These are phyloP conservation scores for Coemansia sp. DNA, from an alignment of 192 early-diverging fungal species.

Conservation along the genomic window DNA sequence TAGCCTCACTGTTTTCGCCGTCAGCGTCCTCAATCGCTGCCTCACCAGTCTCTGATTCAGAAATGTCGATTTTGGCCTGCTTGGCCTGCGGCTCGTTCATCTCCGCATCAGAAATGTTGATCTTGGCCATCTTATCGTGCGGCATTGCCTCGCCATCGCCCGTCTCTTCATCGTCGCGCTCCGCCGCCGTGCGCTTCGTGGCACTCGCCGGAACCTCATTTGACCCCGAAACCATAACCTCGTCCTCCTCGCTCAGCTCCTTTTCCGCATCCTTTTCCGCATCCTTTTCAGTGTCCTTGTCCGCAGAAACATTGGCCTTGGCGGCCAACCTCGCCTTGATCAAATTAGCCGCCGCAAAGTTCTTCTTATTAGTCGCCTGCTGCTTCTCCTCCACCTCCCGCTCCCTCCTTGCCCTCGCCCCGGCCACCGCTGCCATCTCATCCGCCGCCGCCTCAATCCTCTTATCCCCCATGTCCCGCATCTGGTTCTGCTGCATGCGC, in stretches of 20 bases:
- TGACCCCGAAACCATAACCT: slow-evolving; percentile 22
- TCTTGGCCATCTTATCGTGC: not conserved
- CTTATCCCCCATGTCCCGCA: slow-evolving; percentile 26
- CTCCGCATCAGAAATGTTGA: slow-evolving; percentile 7
- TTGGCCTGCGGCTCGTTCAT: slow-evolving; percentile 15
- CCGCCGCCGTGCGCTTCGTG: slow-evolving; percentile 54
- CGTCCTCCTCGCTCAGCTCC: slow-evolving; percentile 9
- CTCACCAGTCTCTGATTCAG: not conserved
- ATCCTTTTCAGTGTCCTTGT: no score
- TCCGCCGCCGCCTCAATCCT: slow-evolving; percentile 45
- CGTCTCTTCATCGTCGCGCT: slow-evolving; percentile 36
- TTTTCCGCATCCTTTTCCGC: not conserved
- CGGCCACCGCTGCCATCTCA: slow-evolving; percentile 52
- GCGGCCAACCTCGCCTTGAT: slow-evolving; percentile 62
- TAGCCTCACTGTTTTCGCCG: slow-evolving; percentile 25
- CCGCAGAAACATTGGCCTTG: not conserved
- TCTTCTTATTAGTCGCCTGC: slow-evolving; percentile 29
- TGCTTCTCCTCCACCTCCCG: slow-evolving; percentile 19
- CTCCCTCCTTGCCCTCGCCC: slow-evolving; percentile 43
- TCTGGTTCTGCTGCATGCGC: slow-evolving; percentile 14
- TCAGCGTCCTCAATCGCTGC: not conserved
- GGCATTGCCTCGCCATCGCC: not conserved
- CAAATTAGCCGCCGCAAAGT: slow-evolving; percentile 61
- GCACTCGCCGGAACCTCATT: slow-evolving; percentile 13
- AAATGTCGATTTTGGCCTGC: slow-evolving; percentile 15